These are phyloP conservation scores for Monosporascus sp. DNA, from an alignment of 2,329 filamentous ascomycete genomes.

Conservation along the genomic window DNA sequence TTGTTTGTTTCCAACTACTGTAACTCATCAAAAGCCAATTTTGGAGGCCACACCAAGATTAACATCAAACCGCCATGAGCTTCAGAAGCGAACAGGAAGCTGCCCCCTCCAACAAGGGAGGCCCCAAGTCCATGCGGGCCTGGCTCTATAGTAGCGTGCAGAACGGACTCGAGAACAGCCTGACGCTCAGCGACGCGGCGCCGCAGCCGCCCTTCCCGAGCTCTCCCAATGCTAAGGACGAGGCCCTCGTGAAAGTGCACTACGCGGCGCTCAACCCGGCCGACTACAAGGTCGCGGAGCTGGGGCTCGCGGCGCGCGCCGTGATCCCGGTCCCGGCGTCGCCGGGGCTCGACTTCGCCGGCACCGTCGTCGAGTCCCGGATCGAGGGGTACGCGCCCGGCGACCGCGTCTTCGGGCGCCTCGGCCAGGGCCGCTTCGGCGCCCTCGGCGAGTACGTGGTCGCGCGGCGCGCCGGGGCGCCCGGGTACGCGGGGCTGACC, in stretches of 20 bases:
- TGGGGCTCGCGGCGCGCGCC: conserved; percentile 33
- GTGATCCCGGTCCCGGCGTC: conserved; percentile 37
- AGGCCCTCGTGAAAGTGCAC: conserved; percentile 52
- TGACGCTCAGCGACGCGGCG: conserved; percentile 39
- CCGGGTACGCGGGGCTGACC: conserved; percentile 29
- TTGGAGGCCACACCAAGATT: too few species aligned
- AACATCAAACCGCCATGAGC: too few species aligned
- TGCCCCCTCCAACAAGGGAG: too few species aligned
- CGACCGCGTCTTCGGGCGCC: conserved; percentile 40
- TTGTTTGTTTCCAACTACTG: too few species aligned
- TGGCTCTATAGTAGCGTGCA: conserved; percentile 48
- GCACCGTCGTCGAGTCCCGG: conserved; percentile 31
- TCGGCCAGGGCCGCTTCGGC: conserved; percentile 30
- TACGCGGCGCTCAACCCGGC: conserved; percentile 53
- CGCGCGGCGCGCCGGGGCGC: conserved; percentile 18
- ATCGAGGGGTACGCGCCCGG: conserved; percentile 30
- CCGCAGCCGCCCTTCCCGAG: conserved; percentile 34
- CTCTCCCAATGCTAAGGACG: conserved; percentile 30
- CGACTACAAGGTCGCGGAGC: conserved; percentile 59
- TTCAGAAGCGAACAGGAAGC: too few species aligned
- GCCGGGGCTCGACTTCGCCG: conserved; percentile 47
- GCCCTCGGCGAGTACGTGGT: conserved; percentile 37
- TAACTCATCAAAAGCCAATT: too few species aligned
- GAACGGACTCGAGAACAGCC: conserved; percentile 47
- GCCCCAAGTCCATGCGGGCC: conserved; percentile 41